phyloP scores from a whole-genome alignment of 495 filamentous ascomycete species.

The Aspergillus funiculosus region DNA sequence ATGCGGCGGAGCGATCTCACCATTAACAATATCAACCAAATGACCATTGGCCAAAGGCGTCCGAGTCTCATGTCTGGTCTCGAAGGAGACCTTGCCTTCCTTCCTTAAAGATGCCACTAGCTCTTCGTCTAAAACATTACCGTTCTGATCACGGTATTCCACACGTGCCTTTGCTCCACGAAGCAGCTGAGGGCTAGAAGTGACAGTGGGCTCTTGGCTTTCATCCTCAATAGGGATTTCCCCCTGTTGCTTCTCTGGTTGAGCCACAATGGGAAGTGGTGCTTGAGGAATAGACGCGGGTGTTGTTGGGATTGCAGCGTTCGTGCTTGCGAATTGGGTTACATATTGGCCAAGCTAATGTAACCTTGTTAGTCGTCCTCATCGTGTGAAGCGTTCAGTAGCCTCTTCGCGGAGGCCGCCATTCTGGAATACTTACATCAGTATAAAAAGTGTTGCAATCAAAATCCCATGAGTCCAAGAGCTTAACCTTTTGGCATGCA shows the following conservation, averaged over 20 bases:
- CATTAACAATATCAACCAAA: slow-evolving; percentile 61
- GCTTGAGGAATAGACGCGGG: slow-evolving; percentile 16
- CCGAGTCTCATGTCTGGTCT: slow-evolving; percentile 87
- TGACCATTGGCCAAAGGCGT: slow-evolving; percentile 52
- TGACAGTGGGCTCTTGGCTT: slow-evolving; percentile 36
- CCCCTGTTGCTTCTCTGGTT: slow-evolving; percentile 19
- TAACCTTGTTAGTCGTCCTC: slow-evolving; percentile 25
- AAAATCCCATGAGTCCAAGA: slow-evolving; percentile 89
- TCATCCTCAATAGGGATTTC: slow-evolving; percentile 18
- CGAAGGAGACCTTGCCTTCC: slow-evolving; percentile 84
- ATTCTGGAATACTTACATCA: slow-evolving; percentile 61
- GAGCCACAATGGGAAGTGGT: slow-evolving; percentile 15
- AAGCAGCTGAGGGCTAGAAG: slow-evolving; percentile 45
- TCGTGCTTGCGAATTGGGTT: slow-evolving; percentile 25
- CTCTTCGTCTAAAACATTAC: slow-evolving; percentile 77
- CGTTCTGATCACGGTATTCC: slow-evolving; percentile 92
- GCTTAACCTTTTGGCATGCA: slow-evolving; percentile 79
- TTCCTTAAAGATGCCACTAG: slow-evolving; percentile 72
- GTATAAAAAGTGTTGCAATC: slow-evolving; percentile 91
- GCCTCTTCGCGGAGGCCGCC: slow-evolving; percentile 30
- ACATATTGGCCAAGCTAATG: slow-evolving; percentile 41
- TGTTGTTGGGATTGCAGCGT: slow-evolving; percentile 26
- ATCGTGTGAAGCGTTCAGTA: slow-evolving; percentile 20
- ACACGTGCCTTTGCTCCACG: slow-evolving; percentile 72
- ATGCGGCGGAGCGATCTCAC: slow-evolving; percentile 67